Conservation (phyloP, 1,284 basidiomycete genomes). For the Apiotrichum akiyoshidainum region DNA sequence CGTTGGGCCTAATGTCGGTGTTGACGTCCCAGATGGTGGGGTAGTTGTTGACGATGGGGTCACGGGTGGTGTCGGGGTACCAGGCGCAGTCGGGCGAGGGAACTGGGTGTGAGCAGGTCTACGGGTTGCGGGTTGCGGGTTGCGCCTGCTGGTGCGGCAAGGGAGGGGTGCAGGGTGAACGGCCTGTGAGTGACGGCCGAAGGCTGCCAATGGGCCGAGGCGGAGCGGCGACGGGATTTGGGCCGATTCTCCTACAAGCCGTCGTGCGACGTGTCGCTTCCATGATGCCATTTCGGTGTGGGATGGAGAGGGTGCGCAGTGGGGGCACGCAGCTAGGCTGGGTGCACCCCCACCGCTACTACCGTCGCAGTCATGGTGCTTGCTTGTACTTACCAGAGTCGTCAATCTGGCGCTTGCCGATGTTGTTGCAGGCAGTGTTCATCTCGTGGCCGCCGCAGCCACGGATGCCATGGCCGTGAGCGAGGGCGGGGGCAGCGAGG, state of each 20-base stretch:
- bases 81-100: conserved; percentile 27
- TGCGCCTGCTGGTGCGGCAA: too few relatives aligned
- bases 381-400: conserved; percentile 5
- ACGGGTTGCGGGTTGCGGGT: too few relatives aligned
- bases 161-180: too few relatives aligned
- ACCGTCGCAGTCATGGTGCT: too few relatives aligned
- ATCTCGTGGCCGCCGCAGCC: conserved; percentile 18
- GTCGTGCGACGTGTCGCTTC: not conserved
- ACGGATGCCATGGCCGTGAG: not conserved
- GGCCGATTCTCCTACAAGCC: too few relatives aligned
- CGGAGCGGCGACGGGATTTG: too few relatives aligned
- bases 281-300: not conserved
- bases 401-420: conserved; percentile 11
- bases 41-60: conserved; percentile 31
- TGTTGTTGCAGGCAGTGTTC: conserved; percentile 8
- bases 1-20: conserved; percentile 46
- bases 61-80: conserved; percentile 43
- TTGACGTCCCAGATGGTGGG: conserved; percentile 48
- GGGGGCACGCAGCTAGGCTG: too few relatives aligned
- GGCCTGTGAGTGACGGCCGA: too few relatives aligned
- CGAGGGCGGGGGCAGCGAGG: conserved; percentile 7
- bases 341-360: too few relatives aligned
- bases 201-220: too few relatives aligned
- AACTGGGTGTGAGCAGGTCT: too few relatives aligned
- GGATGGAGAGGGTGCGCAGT: too few relatives aligned